Base-by-base conservation (phyloP, 371 early-diverging fungal genomes). In the Batrachochytrium dendrobatidis region DNA sequence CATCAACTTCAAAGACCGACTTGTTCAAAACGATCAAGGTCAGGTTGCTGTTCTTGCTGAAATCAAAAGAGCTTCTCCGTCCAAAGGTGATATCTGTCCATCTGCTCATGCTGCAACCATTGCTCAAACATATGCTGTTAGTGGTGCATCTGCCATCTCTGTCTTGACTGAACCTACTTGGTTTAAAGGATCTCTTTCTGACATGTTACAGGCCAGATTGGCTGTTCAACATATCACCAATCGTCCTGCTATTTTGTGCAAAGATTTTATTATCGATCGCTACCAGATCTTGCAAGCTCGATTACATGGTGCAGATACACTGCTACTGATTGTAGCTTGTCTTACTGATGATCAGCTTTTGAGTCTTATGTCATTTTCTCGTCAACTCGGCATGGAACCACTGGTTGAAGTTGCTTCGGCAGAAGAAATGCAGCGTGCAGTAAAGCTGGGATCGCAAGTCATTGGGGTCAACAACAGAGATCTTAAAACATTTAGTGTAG, bases 391-490 rank as follows among this genome's bases (percentile, higher is more conserved):
- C 1, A 96, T 98, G 88, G 96, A 95, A 69, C 94, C 98, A n/a
- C 72, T 98, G 58, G 96, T 96, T 0, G 98, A 98, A 72, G 95
- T 98, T 34, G 93, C 95, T 68, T 89, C 86, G 63, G 81, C 70
- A 12, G 85, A 80, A 31, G 96, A 98, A 74, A 92, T 94, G 94
- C 69, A 80, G 31, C 77, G 82, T 34, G 98, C 98, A 0, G 68
- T 92, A 33, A 82, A 80, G 17, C 66, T 86, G 2, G 94, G 91
- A 0, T 83, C 98, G 22, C 81, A 81, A 65, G 83, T 94, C 35
- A 86, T 98, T 65, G 98, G 98, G 55, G 91, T 95, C 63, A 98
- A 98, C 71, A 98, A 98, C 74, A 82, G 98, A 33, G 93, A 98
- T 65, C 71, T 98, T 67, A 92, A 94, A 70, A 93, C 86, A 53